Evolutionary conservation across 2,329 filamentous ascomycete genomes (phyloP).

Genomic region (Chaetomium olivaceum): DNA sequence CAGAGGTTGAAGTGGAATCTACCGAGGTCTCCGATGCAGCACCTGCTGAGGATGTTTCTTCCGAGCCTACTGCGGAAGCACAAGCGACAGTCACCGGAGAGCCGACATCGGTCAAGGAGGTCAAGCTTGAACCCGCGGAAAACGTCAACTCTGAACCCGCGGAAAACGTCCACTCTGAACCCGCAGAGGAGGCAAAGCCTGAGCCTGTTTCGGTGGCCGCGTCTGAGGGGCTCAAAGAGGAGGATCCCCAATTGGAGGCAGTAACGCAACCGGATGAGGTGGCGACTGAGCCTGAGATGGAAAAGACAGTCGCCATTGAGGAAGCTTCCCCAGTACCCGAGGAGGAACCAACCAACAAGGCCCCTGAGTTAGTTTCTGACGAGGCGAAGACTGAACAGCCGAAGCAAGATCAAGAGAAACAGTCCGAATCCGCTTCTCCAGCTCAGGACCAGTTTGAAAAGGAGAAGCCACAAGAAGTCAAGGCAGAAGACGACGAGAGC

Average conservation of each 20-base stretch:
- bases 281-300: neutral
- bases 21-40: conserved; percentile 1
- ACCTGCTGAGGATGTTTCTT: conserved; percentile 3
- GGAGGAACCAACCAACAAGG: conserved; percentile 1
- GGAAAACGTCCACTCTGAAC: neutral
- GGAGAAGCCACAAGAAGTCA: conserved; percentile 19
- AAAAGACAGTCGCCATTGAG: conserved; percentile 5
- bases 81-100: neutral
- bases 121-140: conserved; percentile 14
- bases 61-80: conserved; percentile 3
- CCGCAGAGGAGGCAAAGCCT: neutral
- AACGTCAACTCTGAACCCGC: conserved; percentile 11
- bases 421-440: conserved; percentile 4
- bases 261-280: conserved; percentile 11
- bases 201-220: neutral
- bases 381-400: conserved; percentile 44
- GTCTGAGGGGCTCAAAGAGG: neutral
- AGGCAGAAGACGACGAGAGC: conserved; percentile 34
- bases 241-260: conserved; percentile 10
- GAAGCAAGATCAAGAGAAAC: conserved; percentile 50
- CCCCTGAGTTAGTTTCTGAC: conserved; percentile 3
- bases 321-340: conserved; percentile 6
- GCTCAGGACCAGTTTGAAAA: conserved; percentile 9
- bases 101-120: conserved; percentile 20
- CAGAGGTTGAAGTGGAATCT: conserved; percentile 24